phyloP scores from a whole-genome alignment of 495 filamentous ascomycete genomes.

The Xylaria palmicola region DNA sequence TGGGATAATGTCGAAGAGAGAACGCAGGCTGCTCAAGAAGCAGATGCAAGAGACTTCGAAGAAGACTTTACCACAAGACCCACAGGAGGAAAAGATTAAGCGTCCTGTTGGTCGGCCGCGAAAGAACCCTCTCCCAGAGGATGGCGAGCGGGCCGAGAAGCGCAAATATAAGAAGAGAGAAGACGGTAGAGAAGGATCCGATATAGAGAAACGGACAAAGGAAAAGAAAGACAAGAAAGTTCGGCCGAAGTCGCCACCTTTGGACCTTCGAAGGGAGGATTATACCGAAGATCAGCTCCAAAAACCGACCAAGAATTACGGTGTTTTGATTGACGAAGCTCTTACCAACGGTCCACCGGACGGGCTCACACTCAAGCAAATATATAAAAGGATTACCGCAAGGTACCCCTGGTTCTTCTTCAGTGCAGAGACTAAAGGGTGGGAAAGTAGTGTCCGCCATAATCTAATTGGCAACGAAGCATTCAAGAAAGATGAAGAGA shows the following conservation, averaged over 20 bases:
- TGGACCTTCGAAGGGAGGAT: slow-evolving; percentile 65
- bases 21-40: slow-evolving; percentile 65
- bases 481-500: slow-evolving; percentile 77
- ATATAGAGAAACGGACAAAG: slow-evolving; percentile 47
- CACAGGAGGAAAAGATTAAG: slow-evolving; percentile 59
- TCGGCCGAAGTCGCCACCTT: slow-evolving; percentile 55
- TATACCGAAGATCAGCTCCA: slow-evolving; percentile 81
- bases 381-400: slow-evolving; percentile 83
- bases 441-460: slow-evolving; percentile 96
- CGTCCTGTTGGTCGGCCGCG: slow-evolving; percentile 52
- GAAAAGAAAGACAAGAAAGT: slow-evolving; percentile 61
- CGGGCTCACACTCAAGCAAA: slow-evolving; percentile 84
- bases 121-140: slow-evolving; percentile 56
- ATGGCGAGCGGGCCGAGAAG: slow-evolving; percentile 63
- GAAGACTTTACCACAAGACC: slow-evolving; percentile 43
- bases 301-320: slow-evolving; percentile 85
- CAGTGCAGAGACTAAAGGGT: slow-evolving; percentile 75
- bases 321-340: slow-evolving; percentile 86
- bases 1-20: slow-evolving; percentile 88
- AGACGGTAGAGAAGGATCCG: slow-evolving; percentile 47
- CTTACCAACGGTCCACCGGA: slow-evolving; percentile 67
- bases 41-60: slow-evolving; percentile 52
- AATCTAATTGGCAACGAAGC: slow-evolving; percentile 87
- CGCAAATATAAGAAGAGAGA: slow-evolving; percentile 73
- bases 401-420: slow-evolving; percentile 92